These are phyloP conservation scores for Aquilaria malaccensis DNA, from an alignment of 345 rosid genomes.

Conservation along the genomic window DNA sequence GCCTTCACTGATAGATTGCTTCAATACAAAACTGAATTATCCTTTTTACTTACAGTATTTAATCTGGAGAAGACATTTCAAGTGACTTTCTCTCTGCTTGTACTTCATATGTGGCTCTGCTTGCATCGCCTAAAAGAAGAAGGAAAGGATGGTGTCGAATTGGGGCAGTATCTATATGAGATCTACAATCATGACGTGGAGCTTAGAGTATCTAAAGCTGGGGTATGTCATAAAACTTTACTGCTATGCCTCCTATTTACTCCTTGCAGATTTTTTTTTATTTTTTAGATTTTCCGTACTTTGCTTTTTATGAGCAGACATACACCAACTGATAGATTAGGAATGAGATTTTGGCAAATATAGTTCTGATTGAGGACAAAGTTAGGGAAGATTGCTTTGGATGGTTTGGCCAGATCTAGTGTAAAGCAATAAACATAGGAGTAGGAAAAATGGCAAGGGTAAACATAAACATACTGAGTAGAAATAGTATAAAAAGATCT, in stretches of 20 bases:
- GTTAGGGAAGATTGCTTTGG: too few species aligned
- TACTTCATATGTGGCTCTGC: slow-evolving; percentile 90
- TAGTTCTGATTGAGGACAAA: too few species aligned
- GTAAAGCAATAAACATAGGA: too few species aligned
- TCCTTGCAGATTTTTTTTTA: background rate
- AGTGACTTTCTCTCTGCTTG: slow-evolving; percentile 76
- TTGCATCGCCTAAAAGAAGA: slow-evolving; percentile 81
- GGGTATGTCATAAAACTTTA: slow-evolving; percentile 38
- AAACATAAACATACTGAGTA: too few species aligned
- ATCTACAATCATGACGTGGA: slow-evolving; percentile 93
- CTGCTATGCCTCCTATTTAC: background rate
- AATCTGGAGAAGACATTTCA: slow-evolving; percentile 92
- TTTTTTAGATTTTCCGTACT: background rate
- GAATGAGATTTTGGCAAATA: too few species aligned
- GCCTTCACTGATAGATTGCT: too few species aligned
- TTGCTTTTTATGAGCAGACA: background rate
- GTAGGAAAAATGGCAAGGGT: too few species aligned
- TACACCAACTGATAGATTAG: too few species aligned
- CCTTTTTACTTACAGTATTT: slow-evolving; percentile 51
- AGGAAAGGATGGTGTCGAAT: slow-evolving; percentile 85
- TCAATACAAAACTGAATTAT: background rate
- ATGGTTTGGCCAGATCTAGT: too few species aligned
- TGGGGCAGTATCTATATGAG: slow-evolving; percentile 89
- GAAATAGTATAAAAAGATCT: too few species aligned
- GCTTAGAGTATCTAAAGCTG: slow-evolving; percentile 89